Conservation (phyloP, 2,329 filamentous ascomycete species). For the Aphanoascus verrucosus region DNA sequence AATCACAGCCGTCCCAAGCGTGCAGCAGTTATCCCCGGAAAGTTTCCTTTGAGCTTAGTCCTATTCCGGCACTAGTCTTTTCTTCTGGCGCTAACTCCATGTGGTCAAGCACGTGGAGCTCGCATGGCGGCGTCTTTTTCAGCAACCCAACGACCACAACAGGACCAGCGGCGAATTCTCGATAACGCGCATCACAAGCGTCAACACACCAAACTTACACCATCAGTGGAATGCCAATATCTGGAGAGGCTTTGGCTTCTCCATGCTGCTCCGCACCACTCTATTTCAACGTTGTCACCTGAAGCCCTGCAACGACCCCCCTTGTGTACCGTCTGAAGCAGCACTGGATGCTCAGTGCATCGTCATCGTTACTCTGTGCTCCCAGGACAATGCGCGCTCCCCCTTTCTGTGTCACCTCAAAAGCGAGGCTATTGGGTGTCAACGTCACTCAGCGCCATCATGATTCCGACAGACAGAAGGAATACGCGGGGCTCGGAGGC, state of each 20-base stretch:
- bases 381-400: not conserved
- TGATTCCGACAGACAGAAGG: too few species aligned
- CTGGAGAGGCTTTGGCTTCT: not conserved
- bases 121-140: not conserved
- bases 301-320: too few species aligned
- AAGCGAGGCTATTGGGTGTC: not conserved
- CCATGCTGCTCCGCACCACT: not conserved
- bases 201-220: constrained; percentile 2
- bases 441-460: not conserved
- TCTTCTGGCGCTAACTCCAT: not conserved
- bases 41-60: not conserved
- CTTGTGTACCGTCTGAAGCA: too few species aligned
- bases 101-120: not conserved
- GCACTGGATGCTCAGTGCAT: too few species aligned
- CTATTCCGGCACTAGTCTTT: not conserved
- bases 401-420: not conserved
- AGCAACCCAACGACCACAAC: not conserved
- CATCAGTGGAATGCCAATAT: not conserved
- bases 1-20: not conserved
- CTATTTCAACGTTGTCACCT: not conserved
- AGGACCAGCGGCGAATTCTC: not conserved
- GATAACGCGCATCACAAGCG: not conserved
- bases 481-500: too few species aligned
- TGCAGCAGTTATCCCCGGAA: not conserved
- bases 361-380: too few species aligned